phyloP scores from a whole-genome alignment of 208 protist genomes.

The Herpetomonas samuelpessoai region DNA sequence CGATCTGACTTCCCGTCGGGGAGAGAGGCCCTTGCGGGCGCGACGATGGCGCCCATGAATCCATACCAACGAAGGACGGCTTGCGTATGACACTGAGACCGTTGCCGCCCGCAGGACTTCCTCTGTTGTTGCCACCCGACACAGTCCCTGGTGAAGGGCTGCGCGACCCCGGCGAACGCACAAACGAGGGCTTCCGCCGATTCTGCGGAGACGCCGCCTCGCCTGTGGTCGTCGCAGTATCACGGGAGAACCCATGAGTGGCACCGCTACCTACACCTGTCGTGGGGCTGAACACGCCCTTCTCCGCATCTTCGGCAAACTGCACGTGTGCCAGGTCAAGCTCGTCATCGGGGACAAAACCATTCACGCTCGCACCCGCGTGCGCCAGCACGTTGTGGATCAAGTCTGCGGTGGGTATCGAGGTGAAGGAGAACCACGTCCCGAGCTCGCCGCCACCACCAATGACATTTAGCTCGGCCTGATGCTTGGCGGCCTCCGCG shows the following conservation, averaged over 20 bases:
- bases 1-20: background rate
- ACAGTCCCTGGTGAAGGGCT: no score
- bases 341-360: conserved; percentile 46
- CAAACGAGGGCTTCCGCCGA: background rate
- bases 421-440: conserved; percentile 44
- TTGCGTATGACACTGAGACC: no score
- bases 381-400: conserved; percentile 45
- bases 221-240: background rate
- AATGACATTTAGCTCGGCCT: conserved; percentile 12
- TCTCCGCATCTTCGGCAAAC: conserved; percentile 29
- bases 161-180: no score
- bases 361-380: conserved; percentile 36
- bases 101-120: no score
- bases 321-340: conserved; percentile 39
- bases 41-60: background rate
- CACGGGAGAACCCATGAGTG: background rate
- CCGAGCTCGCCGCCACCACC: conserved; percentile 32
- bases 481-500: conserved; percentile 8
- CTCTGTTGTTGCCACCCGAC: no score
- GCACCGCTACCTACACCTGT: background rate
- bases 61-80: no score
- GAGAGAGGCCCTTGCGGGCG: background rate
- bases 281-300: background rate
- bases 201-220: background rate
- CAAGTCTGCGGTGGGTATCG: conserved; percentile 33